Evolutionary conservation across 2,329 filamentous ascomycete species (phyloP).

Genomic region (Davidsoniella australis): DNA sequence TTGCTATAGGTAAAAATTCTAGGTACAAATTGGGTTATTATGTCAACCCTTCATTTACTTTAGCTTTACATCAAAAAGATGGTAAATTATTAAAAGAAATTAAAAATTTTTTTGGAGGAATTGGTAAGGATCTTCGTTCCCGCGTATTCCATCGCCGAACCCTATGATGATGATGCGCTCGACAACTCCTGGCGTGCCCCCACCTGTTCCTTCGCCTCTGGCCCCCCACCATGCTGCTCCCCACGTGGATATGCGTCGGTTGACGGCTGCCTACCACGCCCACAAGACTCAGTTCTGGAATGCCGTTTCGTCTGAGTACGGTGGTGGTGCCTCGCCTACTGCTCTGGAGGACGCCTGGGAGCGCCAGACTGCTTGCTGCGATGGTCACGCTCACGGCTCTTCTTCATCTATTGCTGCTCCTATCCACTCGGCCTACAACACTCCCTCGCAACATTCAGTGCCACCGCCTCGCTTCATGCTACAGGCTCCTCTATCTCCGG

Average conservation of each 20-base stretch:
- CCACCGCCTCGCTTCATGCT: constrained; percentile 12
- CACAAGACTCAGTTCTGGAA: constrained; percentile 60
- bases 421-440: neutral
- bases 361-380: constrained; percentile 15
- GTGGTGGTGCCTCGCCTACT: constrained; percentile 40
- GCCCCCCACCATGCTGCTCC: constrained; percentile 18
- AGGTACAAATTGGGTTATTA: too few relatives aligned
- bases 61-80: too few relatives aligned
- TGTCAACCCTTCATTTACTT: too few relatives aligned
- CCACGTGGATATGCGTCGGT: constrained; percentile 45
- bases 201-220: constrained; percentile 20
- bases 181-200: constrained; percentile 28
- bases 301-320: constrained; percentile 55
- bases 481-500: constrained; percentile 34
- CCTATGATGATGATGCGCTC: constrained; percentile 24
- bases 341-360: constrained; percentile 57
- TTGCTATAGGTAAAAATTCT: too few relatives aligned
- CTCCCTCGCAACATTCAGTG: neutral
- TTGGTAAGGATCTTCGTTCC: constrained; percentile 6
- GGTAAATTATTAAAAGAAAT: too few relatives aligned
- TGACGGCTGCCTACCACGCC: constrained; percentile 51
- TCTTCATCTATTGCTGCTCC: neutral
- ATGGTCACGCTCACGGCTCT: neutral
- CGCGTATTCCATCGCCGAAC: constrained; percentile 11
- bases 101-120: too few relatives aligned